Evolutionary conservation across 345 rosid genomes (phyloP).

Genomic region (Excoecaria agallocha): DNA sequence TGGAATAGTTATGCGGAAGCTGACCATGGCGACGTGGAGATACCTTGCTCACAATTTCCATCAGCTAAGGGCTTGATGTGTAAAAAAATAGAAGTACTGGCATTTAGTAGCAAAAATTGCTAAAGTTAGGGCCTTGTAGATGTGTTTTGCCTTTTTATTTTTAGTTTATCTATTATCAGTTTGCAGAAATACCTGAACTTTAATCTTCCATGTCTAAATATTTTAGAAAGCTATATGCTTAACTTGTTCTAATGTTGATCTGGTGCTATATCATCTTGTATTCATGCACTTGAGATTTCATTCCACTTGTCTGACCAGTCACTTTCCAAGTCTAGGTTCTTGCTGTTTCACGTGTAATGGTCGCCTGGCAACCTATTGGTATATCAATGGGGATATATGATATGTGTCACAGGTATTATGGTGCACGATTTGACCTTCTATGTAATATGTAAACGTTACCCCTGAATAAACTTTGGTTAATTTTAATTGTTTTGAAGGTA

Average conservation of each 20-base stretch:
- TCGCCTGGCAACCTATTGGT: conserved; percentile 96
- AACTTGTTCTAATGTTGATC: background rate
- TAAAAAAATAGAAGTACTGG: too few relatives aligned
- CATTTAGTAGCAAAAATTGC: too few relatives aligned
- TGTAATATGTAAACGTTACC: background rate
- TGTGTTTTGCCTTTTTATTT: too few relatives aligned
- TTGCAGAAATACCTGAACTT: background rate
- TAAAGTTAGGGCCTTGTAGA: too few relatives aligned
- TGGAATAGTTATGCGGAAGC: too few relatives aligned
- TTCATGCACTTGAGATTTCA: background rate
- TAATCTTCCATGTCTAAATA: background rate
- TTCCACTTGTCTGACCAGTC: conserved; percentile 4
- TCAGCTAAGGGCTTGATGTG: too few relatives aligned
- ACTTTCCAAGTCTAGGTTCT: conserved; percentile 49
- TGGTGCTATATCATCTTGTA: background rate
- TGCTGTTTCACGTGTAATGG: conserved; percentile 93
- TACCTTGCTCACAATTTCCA: too few relatives aligned
- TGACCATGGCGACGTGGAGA: too few relatives aligned
- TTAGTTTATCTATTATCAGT: background rate
- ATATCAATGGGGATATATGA: conserved; percentile 93
- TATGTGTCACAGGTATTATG: conserved; percentile 86
- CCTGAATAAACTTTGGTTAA: background rate
- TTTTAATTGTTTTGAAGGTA: conserved; percentile 48
- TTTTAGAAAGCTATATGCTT: background rate
- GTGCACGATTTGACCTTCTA: background rate